Conservation (phyloP, 768 basidiomycete genomes). For the Suillus decipiens region DNA sequence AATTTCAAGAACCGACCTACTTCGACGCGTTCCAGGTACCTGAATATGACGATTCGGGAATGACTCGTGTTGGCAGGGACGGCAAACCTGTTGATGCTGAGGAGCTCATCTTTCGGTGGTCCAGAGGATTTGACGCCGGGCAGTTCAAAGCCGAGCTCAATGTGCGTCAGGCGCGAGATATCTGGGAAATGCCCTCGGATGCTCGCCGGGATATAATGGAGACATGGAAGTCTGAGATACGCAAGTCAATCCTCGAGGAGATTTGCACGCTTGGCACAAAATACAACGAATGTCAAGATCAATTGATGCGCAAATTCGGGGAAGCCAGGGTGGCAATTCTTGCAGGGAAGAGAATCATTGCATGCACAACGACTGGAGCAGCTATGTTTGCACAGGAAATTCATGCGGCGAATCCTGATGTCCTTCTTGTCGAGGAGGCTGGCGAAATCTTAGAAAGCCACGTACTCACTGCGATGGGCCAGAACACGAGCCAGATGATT, state of each 20-base stretch:
- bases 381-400: constrained; percentile 58
- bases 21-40: constrained; percentile 50
- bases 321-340: constrained; percentile 39
- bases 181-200: constrained; percentile 41
- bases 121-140: constrained; percentile 46
- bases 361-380: constrained; percentile 69
- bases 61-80: constrained; percentile 43
- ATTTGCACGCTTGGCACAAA: constrained; percentile 34
- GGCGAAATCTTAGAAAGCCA: constrained; percentile 75
- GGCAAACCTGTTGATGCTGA: constrained; percentile 35
- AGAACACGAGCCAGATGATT: constrained; percentile 51
- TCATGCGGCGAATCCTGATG: constrained; percentile 45
- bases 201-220: constrained; percentile 29
- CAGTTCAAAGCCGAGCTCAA: constrained; percentile 32
- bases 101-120: constrained; percentile 55
- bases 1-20: constrained; percentile 51
- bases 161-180: constrained; percentile 22
- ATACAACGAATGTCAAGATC: constrained; percentile 43
- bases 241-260: constrained; percentile 34
- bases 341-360: constrained; percentile 55
- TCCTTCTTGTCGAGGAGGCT: constrained; percentile 71
- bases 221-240: constrained; percentile 40
- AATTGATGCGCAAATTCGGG: constrained; percentile 38
- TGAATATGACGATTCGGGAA: constrained; percentile 38
- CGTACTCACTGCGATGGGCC: constrained; percentile 56